Evolutionary conservation across 2,329 filamentous ascomycete genomes (phyloP).

Genomic region (Sphaerulina musiva): DNA sequence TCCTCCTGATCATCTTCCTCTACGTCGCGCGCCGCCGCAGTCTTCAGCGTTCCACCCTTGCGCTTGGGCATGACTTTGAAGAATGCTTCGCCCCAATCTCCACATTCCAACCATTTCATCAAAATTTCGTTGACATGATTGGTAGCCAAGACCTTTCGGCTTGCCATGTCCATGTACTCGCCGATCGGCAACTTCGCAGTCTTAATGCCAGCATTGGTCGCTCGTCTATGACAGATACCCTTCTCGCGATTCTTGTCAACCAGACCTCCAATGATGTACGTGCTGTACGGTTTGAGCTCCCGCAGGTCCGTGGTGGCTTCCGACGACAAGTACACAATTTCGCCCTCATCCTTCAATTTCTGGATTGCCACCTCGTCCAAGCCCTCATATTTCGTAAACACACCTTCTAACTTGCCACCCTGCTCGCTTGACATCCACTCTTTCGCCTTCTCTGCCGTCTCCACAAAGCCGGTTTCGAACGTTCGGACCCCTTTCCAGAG

Average conservation of each 20-base stretch:
- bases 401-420: slow-evolving; percentile 27
- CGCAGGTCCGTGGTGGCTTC: slow-evolving; percentile 83
- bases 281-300: slow-evolving; percentile 76
- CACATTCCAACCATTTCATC: slow-evolving; percentile 81
- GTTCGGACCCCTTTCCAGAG: slow-evolving; percentile 76
- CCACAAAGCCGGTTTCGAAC: slow-evolving; percentile 65
- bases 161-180: slow-evolving; percentile 88
- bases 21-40: background rate
- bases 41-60: slow-evolving; percentile 68
- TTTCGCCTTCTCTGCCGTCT: slow-evolving; percentile 59
- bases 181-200: slow-evolving; percentile 91
- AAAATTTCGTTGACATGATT: slow-evolving; percentile 98
- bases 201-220: slow-evolving; percentile 65
- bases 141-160: slow-evolving; percentile 77
- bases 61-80: slow-evolving; percentile 80
- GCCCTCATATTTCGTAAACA: slow-evolving; percentile 23
- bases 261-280: slow-evolving; percentile 86
- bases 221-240: slow-evolving; percentile 81
- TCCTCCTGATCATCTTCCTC: slow-evolving; percentile 13
- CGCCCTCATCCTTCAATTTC: slow-evolving; percentile 35
- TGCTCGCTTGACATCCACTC: slow-evolving; percentile 57
- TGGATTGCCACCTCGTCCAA: slow-evolving; percentile 15
- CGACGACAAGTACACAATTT: slow-evolving; percentile 81
- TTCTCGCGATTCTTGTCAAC: slow-evolving; percentile 97
- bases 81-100: slow-evolving; percentile 89